A percentile compares a stretch with the other conserved stretches of the same genome.
Evolutionary conservation across 1,284 basidiomycete genomes (phyloP).

Genomic region (Melanopsichium pennsylvanicum): DNA sequence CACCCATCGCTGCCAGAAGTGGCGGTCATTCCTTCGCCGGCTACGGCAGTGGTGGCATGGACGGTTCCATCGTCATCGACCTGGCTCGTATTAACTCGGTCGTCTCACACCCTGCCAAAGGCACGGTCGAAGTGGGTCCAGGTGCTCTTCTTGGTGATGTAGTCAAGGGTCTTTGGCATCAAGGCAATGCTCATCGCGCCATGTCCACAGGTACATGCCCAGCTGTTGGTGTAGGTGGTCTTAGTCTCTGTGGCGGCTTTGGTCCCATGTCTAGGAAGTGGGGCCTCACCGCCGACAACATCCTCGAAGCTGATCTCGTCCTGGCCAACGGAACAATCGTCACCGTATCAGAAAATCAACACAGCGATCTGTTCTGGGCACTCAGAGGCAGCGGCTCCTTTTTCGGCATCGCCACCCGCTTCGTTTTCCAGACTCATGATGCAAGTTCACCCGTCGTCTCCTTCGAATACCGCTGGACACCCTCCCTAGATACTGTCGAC

Average conservation of each 20-base stretch:
- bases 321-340: conserved; percentile 63
- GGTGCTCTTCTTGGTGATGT: conserved; percentile 66
- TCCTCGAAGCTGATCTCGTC: conserved; percentile 63
- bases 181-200: conserved; percentile 47
- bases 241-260: conserved; percentile 64
- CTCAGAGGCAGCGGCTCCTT: conserved; percentile 63
- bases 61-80: conserved; percentile 59
- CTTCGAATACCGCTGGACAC: conserved; percentile 50
- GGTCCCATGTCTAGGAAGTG: conserved; percentile 60
- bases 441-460: conserved; percentile 32
- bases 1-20: conserved; percentile 60
- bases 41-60: conserved; percentile 58
- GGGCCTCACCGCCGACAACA: conserved; percentile 64
- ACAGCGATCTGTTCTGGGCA: conserved; percentile 57
- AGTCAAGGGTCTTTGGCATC: conserved; percentile 58
- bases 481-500: conserved; percentile 19
- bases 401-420: conserved; percentile 64
- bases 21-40: conserved; percentile 66
- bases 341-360: conserved; percentile 35
- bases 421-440: conserved; percentile 57
- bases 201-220: conserved; percentile 65
- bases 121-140: conserved; percentile 54
- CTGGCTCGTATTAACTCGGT: conserved; percentile 54
- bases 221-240: conserved; percentile 64
- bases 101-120: conserved; percentile 26